These are phyloP conservation scores for Dissoconium aciculare DNA, from an alignment of 2,329 filamentous ascomycete genomes.

Conservation along the genomic window DNA sequence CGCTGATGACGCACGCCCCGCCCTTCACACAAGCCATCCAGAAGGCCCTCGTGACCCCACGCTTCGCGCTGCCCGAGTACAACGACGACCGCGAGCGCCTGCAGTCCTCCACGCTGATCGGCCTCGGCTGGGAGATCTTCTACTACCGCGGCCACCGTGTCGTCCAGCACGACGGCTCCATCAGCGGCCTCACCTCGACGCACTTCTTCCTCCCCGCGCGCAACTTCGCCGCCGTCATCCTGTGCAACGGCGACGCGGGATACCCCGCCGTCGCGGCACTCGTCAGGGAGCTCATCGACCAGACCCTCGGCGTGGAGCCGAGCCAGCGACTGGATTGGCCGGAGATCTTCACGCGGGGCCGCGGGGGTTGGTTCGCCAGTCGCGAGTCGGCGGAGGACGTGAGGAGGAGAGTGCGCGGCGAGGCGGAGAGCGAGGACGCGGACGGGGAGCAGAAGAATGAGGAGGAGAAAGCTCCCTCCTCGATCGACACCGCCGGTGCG, in stretches of 20 bases:
- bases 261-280: conserved; percentile 8
- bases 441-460: conserved; percentile 3
- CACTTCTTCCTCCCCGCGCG: conserved; percentile 20
- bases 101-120: conserved; percentile 16
- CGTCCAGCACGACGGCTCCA: conserved; percentile 19
- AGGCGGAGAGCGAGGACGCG: conserved; percentile 1
- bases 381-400: no score
- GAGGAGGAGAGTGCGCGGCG: no score
- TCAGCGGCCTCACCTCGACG: conserved; percentile 17
- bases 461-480: conserved; percentile 6
- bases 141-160: conserved; percentile 21
- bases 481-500: no score
- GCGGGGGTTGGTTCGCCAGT: no score
- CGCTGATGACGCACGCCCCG: conserved; percentile 18
- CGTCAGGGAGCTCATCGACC: conserved; percentile 16
- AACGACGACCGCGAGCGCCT: conserved; percentile 11
- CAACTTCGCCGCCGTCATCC: conserved; percentile 19
- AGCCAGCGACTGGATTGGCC: conserved; percentile 12
- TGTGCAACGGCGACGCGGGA: conserved; percentile 18
- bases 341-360: conserved; percentile 3
- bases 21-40: conserved; percentile 17
- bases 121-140: conserved; percentile 17
- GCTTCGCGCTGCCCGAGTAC: conserved; percentile 12
- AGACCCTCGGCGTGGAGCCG: conserved; percentile 11
- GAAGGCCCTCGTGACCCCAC: conserved; percentile 14